Evolutionary conservation across 2,329 filamentous ascomycete genomes (phyloP).

Genomic region (Fusarium sambucinum): DNA sequence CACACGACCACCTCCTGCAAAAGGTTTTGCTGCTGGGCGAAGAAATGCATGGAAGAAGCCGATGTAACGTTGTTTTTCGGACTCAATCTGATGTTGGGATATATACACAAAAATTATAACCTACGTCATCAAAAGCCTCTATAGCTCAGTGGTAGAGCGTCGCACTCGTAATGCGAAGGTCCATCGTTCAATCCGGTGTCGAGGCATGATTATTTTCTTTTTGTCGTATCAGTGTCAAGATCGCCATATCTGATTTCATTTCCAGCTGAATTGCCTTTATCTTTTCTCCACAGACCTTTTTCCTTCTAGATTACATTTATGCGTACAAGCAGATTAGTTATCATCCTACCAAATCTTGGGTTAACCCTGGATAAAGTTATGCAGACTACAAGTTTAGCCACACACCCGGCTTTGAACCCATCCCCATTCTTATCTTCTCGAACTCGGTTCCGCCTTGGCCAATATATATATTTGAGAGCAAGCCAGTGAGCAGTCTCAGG

Average conservation of each 20-base stretch:
- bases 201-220: conserved; percentile 10
- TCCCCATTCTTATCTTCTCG: conserved; percentile 11
- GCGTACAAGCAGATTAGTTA: no score
- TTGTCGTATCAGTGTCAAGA: neutral
- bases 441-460: conserved; percentile 3
- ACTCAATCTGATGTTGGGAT: accelerated
- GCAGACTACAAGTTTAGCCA: neutral
- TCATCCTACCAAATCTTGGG: no score
- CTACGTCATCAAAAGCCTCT: conserved; percentile 17
- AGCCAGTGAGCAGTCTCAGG: no score
- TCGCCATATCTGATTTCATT: neutral
- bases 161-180: conserved; percentile 38
- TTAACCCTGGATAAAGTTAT: accelerated
- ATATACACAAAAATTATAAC: neutral
- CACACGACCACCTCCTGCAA: conserved; percentile 17
- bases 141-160: conserved; percentile 40
- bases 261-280: no score
- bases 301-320: no score
- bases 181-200: conserved; percentile 38
- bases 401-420: no score
- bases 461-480: no score
- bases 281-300: no score
- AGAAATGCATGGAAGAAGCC: neutral
- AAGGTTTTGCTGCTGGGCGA: neutral
- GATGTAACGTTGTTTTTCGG: neutral